Evolutionary conservation across 208 protist genomes (phyloP).

Genomic region (Plasmodiophora brassicae): DNA sequence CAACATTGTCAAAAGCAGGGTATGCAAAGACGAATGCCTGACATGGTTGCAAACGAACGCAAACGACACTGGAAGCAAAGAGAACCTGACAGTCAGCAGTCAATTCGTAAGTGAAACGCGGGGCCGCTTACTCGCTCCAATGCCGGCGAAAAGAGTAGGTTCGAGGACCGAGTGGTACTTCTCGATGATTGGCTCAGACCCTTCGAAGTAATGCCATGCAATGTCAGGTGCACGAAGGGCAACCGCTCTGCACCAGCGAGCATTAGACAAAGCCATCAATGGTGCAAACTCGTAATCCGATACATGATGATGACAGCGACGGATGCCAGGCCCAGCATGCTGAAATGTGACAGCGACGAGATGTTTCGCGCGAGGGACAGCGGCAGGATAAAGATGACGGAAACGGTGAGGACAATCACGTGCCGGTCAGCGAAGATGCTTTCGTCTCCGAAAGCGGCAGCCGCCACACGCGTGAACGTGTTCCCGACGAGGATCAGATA

Average conservation of each 20-base stretch:
- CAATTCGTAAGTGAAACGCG: neutral
- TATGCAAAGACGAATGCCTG: no score
- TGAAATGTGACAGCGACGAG: neutral
- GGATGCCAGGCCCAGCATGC: neutral
- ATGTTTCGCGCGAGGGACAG: neutral
- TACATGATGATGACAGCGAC: neutral
- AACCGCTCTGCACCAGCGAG: no score
- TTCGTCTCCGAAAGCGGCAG: neutral
- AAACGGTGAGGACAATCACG: neutral
- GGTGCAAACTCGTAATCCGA: no score
- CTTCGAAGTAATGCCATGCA: neutral
- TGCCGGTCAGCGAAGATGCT: neutral
- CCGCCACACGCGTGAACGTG: neutral
- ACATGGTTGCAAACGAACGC: constrained; percentile 30
- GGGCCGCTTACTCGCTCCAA: neutral
- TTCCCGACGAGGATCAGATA: neutral
- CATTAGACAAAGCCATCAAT: no score
- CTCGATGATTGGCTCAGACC: neutral
- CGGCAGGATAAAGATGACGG: neutral
- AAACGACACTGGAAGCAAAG: no score
- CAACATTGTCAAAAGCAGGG: no score
- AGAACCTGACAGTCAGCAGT: neutral
- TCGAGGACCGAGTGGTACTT: constrained; percentile 14
- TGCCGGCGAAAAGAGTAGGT: neutral
- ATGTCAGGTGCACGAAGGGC: neutral